Evolutionary conservation across 257 asterid genomes (phyloP).

Genomic region (Penstemon barbatus): DNA sequence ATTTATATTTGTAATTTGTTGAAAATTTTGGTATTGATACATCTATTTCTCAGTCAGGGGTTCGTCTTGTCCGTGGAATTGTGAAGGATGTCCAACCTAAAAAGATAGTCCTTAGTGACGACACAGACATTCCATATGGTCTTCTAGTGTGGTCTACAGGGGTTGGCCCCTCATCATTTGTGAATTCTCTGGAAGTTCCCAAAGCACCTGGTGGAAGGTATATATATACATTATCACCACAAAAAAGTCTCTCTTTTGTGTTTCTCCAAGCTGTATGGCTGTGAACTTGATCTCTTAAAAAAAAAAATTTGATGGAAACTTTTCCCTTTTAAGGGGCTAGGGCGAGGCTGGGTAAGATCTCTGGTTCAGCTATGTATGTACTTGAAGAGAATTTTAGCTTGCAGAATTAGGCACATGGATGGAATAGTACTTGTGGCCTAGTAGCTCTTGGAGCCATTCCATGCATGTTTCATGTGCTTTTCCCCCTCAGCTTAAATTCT

Average conservation of each 20-base stretch:
- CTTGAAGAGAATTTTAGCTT: conserved; percentile 7
- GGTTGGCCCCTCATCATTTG: conserved; percentile 92
- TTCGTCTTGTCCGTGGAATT: conserved; percentile 80
- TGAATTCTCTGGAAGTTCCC: conserved; percentile 65
- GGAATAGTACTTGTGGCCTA: not conserved
- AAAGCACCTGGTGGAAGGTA: conserved; percentile 96
- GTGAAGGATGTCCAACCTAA: conserved; percentile 84
- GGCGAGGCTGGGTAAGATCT: not conserved
- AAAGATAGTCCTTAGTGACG: conserved; percentile 76
- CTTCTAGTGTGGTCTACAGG: conserved; percentile 98
- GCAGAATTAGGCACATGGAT: not conserved
- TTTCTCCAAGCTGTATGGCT: conserved; percentile 8
- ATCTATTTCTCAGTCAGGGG: conserved; percentile 86
- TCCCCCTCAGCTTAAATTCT: not conserved
- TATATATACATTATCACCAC: conserved; percentile 5
- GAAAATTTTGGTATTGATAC: conserved; percentile 40
- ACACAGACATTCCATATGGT: conserved; percentile 90
- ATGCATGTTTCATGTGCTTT: not conserved
- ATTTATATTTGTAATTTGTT: conserved; percentile 10
- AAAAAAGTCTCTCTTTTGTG: not conserved
- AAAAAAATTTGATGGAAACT: not conserved
- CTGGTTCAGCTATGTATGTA: not conserved
- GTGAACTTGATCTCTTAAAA: not conserved
- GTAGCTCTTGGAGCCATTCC: not conserved
- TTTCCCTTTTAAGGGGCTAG: not conserved